Evolutionary conservation across 176 grass and related monocot genomes (phyloP), one percentile per base, ranked within the genome.

Genomic region (Dactylis glomerata): DNA sequence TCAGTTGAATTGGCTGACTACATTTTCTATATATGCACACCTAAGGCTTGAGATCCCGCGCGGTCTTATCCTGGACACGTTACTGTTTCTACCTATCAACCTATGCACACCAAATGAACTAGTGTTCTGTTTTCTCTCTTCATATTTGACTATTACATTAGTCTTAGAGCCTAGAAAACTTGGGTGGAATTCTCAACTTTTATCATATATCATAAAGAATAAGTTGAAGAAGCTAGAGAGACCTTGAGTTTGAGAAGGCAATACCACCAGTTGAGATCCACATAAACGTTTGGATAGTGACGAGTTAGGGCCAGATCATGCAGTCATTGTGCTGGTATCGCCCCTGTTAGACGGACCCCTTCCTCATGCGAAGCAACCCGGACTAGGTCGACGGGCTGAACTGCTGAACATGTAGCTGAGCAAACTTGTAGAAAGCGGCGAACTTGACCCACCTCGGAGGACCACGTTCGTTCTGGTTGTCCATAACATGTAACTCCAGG

Each of bases 271-370:
- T 79, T 76, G 79, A 93, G 76, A 78, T 93, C 23, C 86, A 82
- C 72, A 71, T 78, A 82, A 75, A 90, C 17, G 83, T 94, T n/a
- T 97, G 94, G 94, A 88, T 90, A 59, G 88, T 82, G 82, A 75
- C 80, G 41, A 44, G 41, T 44, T 86, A 88, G 69, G 15, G 10
- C 10, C 15, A 68, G 27, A 57, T 17, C 27, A 1, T 38, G n/a
- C n/a, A 12, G 6, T 23, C 70, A 46, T 75, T 88, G 81, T 74
- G 45, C 3, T 44, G 41, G 12, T 44, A 10, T 44, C n/a, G n/a
- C n/a, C n/a, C n/a, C n/a, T n/a, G n/a, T n/a, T n/a, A n/a, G n/a
- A n/a, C n/a, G n/a, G n/a, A n/a, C n/a, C n/a, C n/a, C n/a, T n/a
- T n/a, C n/a, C 23, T 61, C 57, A 10, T 26, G 11, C 24, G 57